These are phyloP conservation scores for Multifurca ochricompacta DNA, from an alignment of 768 basidiomycete genomes.

Conservation along the genomic window DNA sequence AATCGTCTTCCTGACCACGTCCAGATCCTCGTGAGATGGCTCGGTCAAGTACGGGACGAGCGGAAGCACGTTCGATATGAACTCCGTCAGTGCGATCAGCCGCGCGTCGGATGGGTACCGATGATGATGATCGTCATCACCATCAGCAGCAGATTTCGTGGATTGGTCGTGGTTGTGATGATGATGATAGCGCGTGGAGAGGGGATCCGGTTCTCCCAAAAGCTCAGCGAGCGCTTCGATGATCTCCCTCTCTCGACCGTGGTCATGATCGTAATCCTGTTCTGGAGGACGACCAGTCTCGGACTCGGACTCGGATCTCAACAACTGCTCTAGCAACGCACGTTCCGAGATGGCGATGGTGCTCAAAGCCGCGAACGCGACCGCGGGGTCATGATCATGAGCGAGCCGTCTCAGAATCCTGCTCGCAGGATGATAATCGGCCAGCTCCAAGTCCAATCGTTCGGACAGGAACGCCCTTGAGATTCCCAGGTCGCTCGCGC, in stretches of 20 bases:
- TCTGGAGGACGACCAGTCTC: too few species aligned
- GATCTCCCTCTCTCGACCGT: background rate
- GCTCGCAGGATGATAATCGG: background rate
- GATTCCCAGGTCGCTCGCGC: slow-evolving; percentile 7
- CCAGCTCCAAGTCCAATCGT: background rate
- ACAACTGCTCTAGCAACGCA: background rate
- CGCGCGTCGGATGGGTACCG: background rate
- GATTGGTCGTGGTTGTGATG: too few species aligned
- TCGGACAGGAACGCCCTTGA: slow-evolving; percentile 1
- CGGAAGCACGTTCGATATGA: background rate
- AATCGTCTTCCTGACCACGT: background rate
- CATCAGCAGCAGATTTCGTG: background rate
- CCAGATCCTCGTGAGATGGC: background rate
- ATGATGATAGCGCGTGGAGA: background rate
- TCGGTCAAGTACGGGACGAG: background rate
- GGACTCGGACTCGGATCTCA: background rate
- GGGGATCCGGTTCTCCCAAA: background rate
- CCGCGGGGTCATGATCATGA: background rate
- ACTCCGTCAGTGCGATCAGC: background rate
- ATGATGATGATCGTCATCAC: background rate
- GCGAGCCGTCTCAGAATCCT: background rate
- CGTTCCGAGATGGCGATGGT: background rate
- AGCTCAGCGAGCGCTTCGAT: background rate
- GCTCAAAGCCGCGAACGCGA: slow-evolving; percentile 3
- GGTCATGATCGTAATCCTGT: too few species aligned